A percentile compares a stretch with the other conserved stretches of the same genome.
These are phyloP conservation scores for Cystodermella granulosa DNA, from an alignment of 1,284 basidiomycete species.

Conservation along the genomic window DNA sequence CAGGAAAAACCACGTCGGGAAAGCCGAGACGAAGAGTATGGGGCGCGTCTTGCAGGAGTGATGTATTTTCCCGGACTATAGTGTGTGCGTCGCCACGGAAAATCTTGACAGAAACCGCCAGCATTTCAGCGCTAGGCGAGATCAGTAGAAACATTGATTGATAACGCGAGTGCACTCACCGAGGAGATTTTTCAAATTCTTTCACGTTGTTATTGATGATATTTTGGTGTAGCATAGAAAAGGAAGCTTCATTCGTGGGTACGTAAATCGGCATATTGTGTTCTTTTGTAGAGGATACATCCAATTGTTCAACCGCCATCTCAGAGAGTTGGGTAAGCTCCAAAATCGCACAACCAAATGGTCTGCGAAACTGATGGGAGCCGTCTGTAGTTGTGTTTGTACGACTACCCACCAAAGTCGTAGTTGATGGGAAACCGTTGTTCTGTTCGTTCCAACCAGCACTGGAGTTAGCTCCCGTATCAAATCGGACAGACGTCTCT, in stretches of 20 bases:
- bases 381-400: slow-evolving; percentile 28
- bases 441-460: slow-evolving; percentile 2
- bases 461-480: slow-evolving; percentile 18
- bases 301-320: slow-evolving; percentile 49
- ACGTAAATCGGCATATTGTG: slow-evolving; percentile 86
- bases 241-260: slow-evolving; percentile 78
- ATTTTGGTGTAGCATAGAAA: slow-evolving; percentile 92
- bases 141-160: slow-evolving; percentile 9
- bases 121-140: slow-evolving; percentile 66
- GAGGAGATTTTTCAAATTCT: slow-evolving; percentile 79
- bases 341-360: slow-evolving; percentile 90
- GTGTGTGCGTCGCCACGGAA: slow-evolving; percentile 78
- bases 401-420: slow-evolving; percentile 22
- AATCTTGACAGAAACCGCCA: slow-evolving; percentile 85
- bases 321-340: slow-evolving; percentile 76
- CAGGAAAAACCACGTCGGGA: slow-evolving; percentile 93
- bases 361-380: slow-evolving; percentile 64
- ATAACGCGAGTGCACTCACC: slow-evolving; percentile 50
- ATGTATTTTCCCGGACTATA: slow-evolving; percentile 80
- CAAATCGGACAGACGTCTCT: slow-evolving; percentile 40
- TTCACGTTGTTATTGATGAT: slow-evolving; percentile 78
- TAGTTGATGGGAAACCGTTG: no score
- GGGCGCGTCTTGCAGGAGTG: slow-evolving; percentile 78
- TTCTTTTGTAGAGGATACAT: slow-evolving; percentile 59
- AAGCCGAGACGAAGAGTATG: slow-evolving; percentile 89